Evolutionary conservation across 2,329 filamentous ascomycete species (phyloP), one percentile per base, ranked within the genome.

Genomic region (Trichoderma sp.): DNA sequence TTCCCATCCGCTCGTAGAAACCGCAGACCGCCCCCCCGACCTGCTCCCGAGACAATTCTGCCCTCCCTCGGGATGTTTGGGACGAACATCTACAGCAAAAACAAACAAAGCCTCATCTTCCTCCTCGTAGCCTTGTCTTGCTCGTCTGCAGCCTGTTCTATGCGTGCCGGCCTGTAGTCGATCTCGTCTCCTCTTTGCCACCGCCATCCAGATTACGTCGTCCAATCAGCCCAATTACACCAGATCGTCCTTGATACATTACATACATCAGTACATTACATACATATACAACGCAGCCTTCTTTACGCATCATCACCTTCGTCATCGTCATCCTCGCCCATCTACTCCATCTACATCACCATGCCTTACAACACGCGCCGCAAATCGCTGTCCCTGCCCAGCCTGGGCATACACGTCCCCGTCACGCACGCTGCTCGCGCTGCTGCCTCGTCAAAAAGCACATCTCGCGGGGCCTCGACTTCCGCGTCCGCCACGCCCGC

Each of bases 351-450:
- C 33, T 8, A 59, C 55, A 60, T 72, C 72, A 74, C 61, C 71
- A 97, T 97, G 93, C 92, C 91, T 78, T 97, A 97, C 86, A 97
- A 97, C 82, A 98, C 95, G 74, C 92, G 95, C 82, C 91, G 94
- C 81, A 98, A 98, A 85, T 97, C 94, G 78, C 85, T 99, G 74
- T 97, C 94, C 72, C 86, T 98, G 77, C 92, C 93, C 71, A 96
- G 94, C 74, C 87, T 98, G 76, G 96, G 96, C 79, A 97, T 98
- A 76, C 92, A 96, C 76, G 86, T 97, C 73, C 90, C 92, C 73
- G 88, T 91, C 76, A 84, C 86, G 75, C 84, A 89, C 76, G 86
- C 89, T 76, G 82, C 87, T 72, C 84, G 88, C 81, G 82, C 84
- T 81, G 77, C 84, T 77, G 77, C 82, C 76, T 80, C 91, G 56